Evolutionary conservation across 495 filamentous ascomycete species (phyloP), one percentile per base, ranked within the genome.

Genomic region (Xylaria venustula): DNA sequence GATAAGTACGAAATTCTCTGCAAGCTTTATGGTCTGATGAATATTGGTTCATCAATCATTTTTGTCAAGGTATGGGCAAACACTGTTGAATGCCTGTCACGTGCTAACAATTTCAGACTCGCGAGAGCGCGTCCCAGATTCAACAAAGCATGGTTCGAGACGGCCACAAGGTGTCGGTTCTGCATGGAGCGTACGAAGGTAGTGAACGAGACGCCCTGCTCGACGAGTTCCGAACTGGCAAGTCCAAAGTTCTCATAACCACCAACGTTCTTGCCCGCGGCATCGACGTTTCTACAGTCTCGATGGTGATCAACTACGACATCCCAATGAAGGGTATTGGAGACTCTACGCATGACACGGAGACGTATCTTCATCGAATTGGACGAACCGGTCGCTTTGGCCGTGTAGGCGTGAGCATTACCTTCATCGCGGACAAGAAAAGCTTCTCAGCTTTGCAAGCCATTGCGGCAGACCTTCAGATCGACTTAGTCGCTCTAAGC

Each of bases 281-380:
- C 66, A 97, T 99, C 62, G 95, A 99, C 75, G 92, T 99, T 11
- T 91, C 92, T 30, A 92, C 92, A 19, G 95, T 98, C 2, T 95
- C 91, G 17, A 90, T 99, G 83, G 95, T 99, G 34, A 88, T 99
- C 76, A 99, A 99, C 78, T 99, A 98, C 74, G 88, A 88, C 67
- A 85, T 88, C 60, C 85, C 85, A 1, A 84, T 86, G 76, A 85
- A 84, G 64, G 80, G 79, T 7, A 54, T 67, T 19, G 74, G 74
- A 52, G 77, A 83, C 36, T 51, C 61, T 12, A 76, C 76, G 55
- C 86, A 92, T 2, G 94, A 99, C 67, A 83, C 83, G 23, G 91
- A 97, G 74, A 98, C 95, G 4, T 99, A 99, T 71, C 89, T 99
- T 41, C 94, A 99, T 82, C 90, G 94, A 73, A 98, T 98, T 70